Base-by-base conservation (phyloP, 2,329 filamentous ascomycete species). In the Neofusicoccum laricinum region DNA sequence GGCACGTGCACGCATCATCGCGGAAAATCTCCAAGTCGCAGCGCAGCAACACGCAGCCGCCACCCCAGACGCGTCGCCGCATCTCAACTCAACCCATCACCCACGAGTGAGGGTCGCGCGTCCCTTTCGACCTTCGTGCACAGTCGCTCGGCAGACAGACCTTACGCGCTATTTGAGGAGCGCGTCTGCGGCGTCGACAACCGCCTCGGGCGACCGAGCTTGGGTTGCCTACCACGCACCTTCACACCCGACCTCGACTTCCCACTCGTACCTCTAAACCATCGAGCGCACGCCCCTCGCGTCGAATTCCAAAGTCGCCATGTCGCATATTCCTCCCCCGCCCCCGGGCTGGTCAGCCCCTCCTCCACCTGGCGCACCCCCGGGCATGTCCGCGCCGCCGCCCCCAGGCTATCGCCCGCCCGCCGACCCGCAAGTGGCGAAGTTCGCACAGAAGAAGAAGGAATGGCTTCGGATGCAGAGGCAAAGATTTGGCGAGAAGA, bases 371-470 rank as follows among this genome's bases (percentile, higher is more conserved):
- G 75, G 75, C 57, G 73, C 77, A 64, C 84, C 87, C 63, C 86
- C 87, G 34, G 78, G 77, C 19, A 73, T 77, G 12, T 72, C 75
- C 3, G 70, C 90, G 61, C 93, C 93, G 67, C 92, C 93, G 61
- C 93, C 93, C 25, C 93, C 93, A 30, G 92, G 92, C 45, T 96
- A 93, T 77, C 88, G 88, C 68, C 92, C 93, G 48, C 86, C 89
- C 25, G 85, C 88, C 69, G 90, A 98, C 75, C 89, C 93, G 49
- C 91, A 93, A 69, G 85, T 92, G 72, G 93, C 93, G 61, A 99
- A 99, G 81, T 96, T 97, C 74, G 92, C 93, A 65, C 92, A 97
- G 79, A 99, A 98, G 85, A 99, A 98, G 85, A 96, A 93, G 77
- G 93, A 97, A 88, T 99, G 96, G 96, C 84, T 98, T 72, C 90